Base-by-base conservation (phyloP, 1,284 basidiomycete genomes). In the Ustilago loliicola region DNA sequence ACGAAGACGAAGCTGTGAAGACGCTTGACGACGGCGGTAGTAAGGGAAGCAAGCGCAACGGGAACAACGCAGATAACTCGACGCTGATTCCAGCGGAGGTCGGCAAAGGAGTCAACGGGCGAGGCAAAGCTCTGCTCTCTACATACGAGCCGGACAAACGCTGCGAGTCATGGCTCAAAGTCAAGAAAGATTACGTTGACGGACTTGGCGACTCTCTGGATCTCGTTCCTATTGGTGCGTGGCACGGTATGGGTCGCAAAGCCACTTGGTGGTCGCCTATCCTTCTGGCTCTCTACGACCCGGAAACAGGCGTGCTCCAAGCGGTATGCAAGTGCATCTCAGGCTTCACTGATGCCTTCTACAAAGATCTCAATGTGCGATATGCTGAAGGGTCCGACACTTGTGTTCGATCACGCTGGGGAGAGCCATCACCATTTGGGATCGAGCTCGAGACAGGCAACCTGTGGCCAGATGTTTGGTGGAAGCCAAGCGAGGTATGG, bases 211-310 rank as follows among this genome's bases (percentile, higher is more conserved):
- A 83, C 55, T 76, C 79, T 23, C 72, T 83, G 2, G 81, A 83
- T 48, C 65, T 83, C 0, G 80, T 80, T 1, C 72, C 53, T 32
- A 82, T 89, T 17, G 90, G 90, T 2, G 83, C 93, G 21, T 96
- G 93, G 94, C 91, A 96, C 87, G 95, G 95, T 50, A 93, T 92
- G 86, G 95, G 95, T n/a, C 88, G 94, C 38, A 98, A 97, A 87
- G 92, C 92, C 10, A 90, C 91, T 30, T 97, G 94, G 94, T 98
- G 95, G 94, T 93, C 91, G 73, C 95, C 95, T 0, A 91, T 97
- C 79, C 88, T 98, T 15, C 89, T 97, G 34, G 95, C 92, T 25
- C 64, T 83, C 57, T 93, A 94, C 89, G 92, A 96, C 83, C 88
- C 91, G 19, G 89, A 90, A 66, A 89, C 88, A 3, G 94, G 91